Percentiles rank a stretch among this genome's conserved stretches.
phyloP scores from a whole-genome alignment of 495 filamentous ascomycete genomes.

The Oidiodendron maius region DNA sequence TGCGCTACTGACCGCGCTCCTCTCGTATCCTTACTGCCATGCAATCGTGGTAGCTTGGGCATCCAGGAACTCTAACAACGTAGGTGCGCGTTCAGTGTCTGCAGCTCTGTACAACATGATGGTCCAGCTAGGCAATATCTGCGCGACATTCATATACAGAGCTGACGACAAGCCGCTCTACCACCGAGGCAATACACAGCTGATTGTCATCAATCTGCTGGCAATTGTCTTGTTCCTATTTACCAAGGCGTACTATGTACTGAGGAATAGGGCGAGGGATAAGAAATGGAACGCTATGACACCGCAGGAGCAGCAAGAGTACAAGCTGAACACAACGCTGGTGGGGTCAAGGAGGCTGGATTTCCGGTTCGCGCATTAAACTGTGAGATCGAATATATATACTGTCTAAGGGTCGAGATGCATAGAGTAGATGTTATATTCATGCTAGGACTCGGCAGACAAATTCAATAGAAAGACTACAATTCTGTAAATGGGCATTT shows the following conservation, averaged over 20 bases:
- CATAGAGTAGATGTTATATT: too few species aligned
- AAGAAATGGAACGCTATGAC: constrained; percentile 33
- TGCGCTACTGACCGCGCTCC: constrained; percentile 45
- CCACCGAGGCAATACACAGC: constrained; percentile 30
- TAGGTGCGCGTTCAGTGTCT: constrained; percentile 10
- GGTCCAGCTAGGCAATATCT: constrained; percentile 51
- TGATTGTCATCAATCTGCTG: constrained; percentile 21
- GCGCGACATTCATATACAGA: constrained; percentile 49
- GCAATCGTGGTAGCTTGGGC: constrained; percentile 42
- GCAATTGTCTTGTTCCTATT: constrained; percentile 24
- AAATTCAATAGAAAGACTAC: too few species aligned
- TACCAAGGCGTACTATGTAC: constrained; percentile 39
- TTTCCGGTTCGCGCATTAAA: constrained; percentile 39
- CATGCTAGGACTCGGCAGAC: too few species aligned
- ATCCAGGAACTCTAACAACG: constrained; percentile 45
- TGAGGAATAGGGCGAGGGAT: constrained; percentile 35
- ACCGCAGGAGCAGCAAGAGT: constrained; percentile 30
- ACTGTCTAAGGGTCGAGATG: too few species aligned
- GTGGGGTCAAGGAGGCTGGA: constrained; percentile 38
- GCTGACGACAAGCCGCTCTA: constrained; percentile 46
- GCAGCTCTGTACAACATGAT: constrained; percentile 49
- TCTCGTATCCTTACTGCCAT: constrained; percentile 42
- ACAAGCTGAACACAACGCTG: constrained; percentile 30
- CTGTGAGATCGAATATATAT: neutral
- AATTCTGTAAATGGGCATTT: too few species aligned